phyloP scores from a whole-genome alignment of 495 filamentous ascomycete genomes.

The Cladorrhinum samala region DNA sequence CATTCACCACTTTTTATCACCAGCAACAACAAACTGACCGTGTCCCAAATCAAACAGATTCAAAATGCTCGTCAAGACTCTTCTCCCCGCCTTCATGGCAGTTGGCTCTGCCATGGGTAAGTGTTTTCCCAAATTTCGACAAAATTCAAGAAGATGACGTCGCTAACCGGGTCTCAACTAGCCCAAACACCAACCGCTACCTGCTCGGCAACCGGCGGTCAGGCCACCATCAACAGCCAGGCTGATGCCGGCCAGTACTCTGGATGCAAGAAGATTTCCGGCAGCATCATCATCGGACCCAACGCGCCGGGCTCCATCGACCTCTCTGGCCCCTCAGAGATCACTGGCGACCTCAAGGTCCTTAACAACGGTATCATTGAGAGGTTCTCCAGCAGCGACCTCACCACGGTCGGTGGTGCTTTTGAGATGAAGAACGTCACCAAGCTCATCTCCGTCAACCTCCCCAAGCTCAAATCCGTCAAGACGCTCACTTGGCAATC shows the following conservation, averaged over 20 bases:
- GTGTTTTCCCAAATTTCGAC: slow-evolving; percentile 19
- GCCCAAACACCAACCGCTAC: slow-evolving; percentile 41
- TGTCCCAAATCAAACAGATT: slow-evolving; percentile 18
- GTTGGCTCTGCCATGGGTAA: slow-evolving; percentile 61
- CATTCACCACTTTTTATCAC: not conserved
- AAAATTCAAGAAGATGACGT: not conserved
- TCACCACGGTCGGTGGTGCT: slow-evolving; percentile 47
- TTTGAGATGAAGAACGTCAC: slow-evolving; percentile 65
- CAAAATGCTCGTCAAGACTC: slow-evolving; percentile 70
- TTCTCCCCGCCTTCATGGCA: slow-evolving; percentile 70
- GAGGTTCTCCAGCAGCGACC: slow-evolving; percentile 43
- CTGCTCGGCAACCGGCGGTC: slow-evolving; percentile 27
- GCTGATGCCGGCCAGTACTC: slow-evolving; percentile 65
- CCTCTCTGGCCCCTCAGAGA: slow-evolving; percentile 50
- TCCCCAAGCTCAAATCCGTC: slow-evolving; percentile 58
- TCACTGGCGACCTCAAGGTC: slow-evolving; percentile 63
- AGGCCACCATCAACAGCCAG: slow-evolving; percentile 56
- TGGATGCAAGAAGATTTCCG: slow-evolving; percentile 62
- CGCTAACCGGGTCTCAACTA: slow-evolving; percentile 13
- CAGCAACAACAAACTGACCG: slow-evolving; percentile 24
- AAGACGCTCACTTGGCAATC: slow-evolving; percentile 62
- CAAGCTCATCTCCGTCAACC: slow-evolving; percentile 55
- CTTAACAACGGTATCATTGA: slow-evolving; percentile 45
- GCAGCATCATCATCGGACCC: slow-evolving; percentile 60
- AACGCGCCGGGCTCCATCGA: slow-evolving; percentile 46